These are phyloP conservation scores for Solanum habrochaites DNA, from an alignment of 257 asterid species.

Conservation along the genomic window DNA sequence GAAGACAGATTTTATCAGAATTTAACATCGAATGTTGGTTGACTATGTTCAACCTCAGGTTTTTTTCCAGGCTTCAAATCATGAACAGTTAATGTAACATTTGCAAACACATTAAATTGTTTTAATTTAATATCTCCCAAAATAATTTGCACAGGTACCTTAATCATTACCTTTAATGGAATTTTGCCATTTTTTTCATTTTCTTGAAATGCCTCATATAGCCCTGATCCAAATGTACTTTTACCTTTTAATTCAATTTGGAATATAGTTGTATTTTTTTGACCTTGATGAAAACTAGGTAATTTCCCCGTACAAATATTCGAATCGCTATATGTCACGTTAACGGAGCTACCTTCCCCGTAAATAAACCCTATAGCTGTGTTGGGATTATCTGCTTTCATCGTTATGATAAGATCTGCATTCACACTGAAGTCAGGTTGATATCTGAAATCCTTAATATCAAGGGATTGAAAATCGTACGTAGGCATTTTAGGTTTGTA, in stretches of 20 bases:
- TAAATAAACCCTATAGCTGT: slow-evolving; percentile 24
- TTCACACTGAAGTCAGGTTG: slow-evolving; percentile 29
- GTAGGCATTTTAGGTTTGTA: slow-evolving; percentile 33
- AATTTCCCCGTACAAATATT: slow-evolving; percentile 28
- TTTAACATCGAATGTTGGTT: not conserved
- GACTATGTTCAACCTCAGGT: slow-evolving; percentile 16
- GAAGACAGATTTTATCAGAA: not conserved
- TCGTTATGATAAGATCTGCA: slow-evolving; percentile 12
- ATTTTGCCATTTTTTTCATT: slow-evolving; percentile 12
- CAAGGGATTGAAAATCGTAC: slow-evolving; percentile 15
- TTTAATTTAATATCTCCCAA: not conserved
- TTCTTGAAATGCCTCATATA: slow-evolving; percentile 15
- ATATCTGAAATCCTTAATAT: slow-evolving; percentile 23
- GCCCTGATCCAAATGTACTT: slow-evolving; percentile 21
- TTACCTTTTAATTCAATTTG: slow-evolving; percentile 26
- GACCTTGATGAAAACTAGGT: slow-evolving; percentile 35
- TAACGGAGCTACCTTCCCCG: slow-evolving; percentile 15
- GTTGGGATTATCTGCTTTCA: slow-evolving; percentile 42
- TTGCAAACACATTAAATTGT: slow-evolving; percentile 13
- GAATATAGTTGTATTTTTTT: slow-evolving; percentile 21
- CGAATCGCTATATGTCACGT: slow-evolving; percentile 16
- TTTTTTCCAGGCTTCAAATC: slow-evolving; percentile 20
- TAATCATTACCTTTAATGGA: slow-evolving; percentile 32
- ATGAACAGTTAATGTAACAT: slow-evolving; percentile 27
- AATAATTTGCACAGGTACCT: slow-evolving; percentile 26